phyloP scores from a whole-genome alignment of 1,139 yeast species.

The Candida glucosophila region DNA sequence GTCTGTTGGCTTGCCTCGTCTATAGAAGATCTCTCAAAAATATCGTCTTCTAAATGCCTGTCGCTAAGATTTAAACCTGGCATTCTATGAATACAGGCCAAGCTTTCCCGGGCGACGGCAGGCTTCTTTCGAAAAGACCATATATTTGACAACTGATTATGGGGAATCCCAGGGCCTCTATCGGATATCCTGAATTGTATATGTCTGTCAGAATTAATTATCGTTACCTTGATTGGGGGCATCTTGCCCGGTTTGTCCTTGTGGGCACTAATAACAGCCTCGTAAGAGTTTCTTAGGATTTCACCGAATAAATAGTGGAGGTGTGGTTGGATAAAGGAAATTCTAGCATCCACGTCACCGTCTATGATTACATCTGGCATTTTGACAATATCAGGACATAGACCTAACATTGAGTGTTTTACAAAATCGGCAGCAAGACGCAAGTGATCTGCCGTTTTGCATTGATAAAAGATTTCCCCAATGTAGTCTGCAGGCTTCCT shows the following conservation, averaged over 20 bases:
- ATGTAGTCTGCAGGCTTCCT: conserved; percentile 59
- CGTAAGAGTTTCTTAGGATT: conserved; percentile 73
- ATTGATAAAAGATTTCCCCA: conserved; percentile 78
- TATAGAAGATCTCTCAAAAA: conserved; percentile 24
- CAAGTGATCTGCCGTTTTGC: conserved; percentile 68
- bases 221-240: conserved; percentile 66
- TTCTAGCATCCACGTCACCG: conserved; percentile 54
- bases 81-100: conserved; percentile 57
- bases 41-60: conserved; percentile 6
- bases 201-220: conserved; percentile 57
- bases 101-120: conserved; percentile 43
- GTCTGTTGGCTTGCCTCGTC: conserved; percentile 30
- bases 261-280: conserved; percentile 56
- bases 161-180: conserved; percentile 78
- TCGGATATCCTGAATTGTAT: conserved; percentile 77
- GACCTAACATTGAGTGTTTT: conserved; percentile 32
- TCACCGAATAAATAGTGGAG: conserved; percentile 82
- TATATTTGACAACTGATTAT: conserved; percentile 47
- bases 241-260: conserved; percentile 26
- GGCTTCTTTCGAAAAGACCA: conserved; percentile 83
- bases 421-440: conserved; percentile 43
- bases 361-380: conserved; percentile 72
- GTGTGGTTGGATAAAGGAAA: conserved; percentile 82
- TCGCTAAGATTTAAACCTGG: conserved; percentile 43
- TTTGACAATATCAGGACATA: conserved; percentile 43